Evolutionary conservation across 129 eudicot genomes (phyloP), one percentile per base, ranked within the genome.

Genomic region (Gnaphalium uliginosum): DNA sequence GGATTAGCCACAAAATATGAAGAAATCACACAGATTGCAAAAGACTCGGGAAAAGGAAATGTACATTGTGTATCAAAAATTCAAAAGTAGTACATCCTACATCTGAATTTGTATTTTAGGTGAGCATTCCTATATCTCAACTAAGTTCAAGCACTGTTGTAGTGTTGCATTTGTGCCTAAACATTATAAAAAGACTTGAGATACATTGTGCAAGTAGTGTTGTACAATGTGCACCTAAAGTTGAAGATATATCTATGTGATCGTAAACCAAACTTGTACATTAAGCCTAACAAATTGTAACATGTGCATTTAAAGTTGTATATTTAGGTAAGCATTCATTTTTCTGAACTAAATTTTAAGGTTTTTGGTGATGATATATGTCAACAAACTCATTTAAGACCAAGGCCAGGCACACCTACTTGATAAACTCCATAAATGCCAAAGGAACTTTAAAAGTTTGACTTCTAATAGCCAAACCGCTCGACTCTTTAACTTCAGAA

Each of bases 331-430:
- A 56, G 76, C 82, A 72, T 81, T 72, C 69, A 77, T 66, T 64
- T 67, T 74, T 58, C 66, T 54, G 72, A 84, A 74, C 84, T 56
- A 81, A 76, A 81, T 82, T 75, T 75, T 77, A 75, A 89, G 80
- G 81, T 81, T 83, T 85, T 74, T 32, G 15, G 78, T 65, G 69
- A 73, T 65, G 78, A 78, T 84, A 72, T 86, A 81, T 84, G 83
- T 66, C 89, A 88, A 83, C 94, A 84, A 86, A 87, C 92, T 72
- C 86, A 87, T 92, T 92, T 75, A 92, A 86, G 84, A 78, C 89
- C 53, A 85, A 78, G 78, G 85, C 83, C 74, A 76, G 62, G 78
- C 68, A 69, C 81, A 87, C 89, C 86, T 69, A 86, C 89, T 81
- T 73, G 29, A 32, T 57, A 46, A 75, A 82, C 79, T 79, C 84